These are phyloP conservation scores for Fusarium xylarioides DNA, from an alignment of 2,329 filamentous ascomycete species.

Conservation along the genomic window DNA sequence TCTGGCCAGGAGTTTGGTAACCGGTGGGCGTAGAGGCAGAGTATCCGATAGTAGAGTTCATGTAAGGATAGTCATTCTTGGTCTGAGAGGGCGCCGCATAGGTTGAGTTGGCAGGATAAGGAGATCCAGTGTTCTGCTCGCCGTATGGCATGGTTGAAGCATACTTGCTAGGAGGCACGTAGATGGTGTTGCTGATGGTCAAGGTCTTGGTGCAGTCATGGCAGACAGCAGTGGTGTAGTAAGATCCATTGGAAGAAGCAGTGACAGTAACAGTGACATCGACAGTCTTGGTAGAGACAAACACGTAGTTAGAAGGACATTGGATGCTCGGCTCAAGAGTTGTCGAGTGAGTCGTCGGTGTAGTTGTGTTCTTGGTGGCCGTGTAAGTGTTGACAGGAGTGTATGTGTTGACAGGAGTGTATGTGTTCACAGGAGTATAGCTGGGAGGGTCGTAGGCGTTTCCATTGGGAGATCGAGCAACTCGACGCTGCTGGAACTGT, in stretches of 20 bases:
- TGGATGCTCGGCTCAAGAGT: constrained; percentile 16
- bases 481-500: constrained; percentile 10
- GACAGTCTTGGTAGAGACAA: constrained; percentile 46
- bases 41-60: constrained; percentile 28
- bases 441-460: constrained; percentile 9
- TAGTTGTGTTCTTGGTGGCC: constrained; percentile 26
- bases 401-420: constrained; percentile 2
- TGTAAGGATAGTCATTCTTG: constrained; percentile 22
- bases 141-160: constrained; percentile 24
- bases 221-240: constrained; percentile 26
- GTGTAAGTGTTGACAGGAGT: neutral
- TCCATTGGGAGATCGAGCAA: constrained; percentile 1
- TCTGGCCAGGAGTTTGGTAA: constrained; percentile 7
- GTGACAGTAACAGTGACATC: constrained; percentile 50
- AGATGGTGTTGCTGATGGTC: constrained; percentile 12
- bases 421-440: constrained; percentile 13
- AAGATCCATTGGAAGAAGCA: constrained; percentile 37
- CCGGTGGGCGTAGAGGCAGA: constrained; percentile 9
- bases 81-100: constrained; percentile 6
- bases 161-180: constrained; percentile 17
- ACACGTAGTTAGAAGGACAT: constrained; percentile 38
- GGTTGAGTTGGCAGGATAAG: constrained; percentile 24
- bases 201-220: constrained; percentile 17
- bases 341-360: constrained; percentile 10
- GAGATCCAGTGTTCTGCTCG: constrained; percentile 7